Evolutionary conservation across 371 early-diverging fungal species (phyloP).

Genomic region (Parasitella parasitica): DNA sequence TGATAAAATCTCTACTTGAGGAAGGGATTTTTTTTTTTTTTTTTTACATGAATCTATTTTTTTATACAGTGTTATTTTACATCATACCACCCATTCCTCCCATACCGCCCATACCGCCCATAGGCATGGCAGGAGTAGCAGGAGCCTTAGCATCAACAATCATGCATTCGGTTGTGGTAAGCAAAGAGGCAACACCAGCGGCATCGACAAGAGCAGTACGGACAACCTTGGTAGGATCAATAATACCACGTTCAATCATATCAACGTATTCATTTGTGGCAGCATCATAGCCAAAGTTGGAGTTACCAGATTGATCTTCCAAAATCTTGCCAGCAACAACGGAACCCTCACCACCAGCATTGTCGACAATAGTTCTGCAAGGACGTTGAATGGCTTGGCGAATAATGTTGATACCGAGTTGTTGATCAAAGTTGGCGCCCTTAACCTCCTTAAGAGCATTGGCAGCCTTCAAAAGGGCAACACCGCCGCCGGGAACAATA

Average conservation of each 20-base stretch:
- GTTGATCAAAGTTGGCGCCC: constrained; percentile 96
- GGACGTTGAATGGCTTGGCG: constrained; percentile 92
- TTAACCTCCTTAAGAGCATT: constrained; percentile 74
- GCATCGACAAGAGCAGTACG: constrained; percentile 96
- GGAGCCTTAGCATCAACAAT: constrained; percentile 92
- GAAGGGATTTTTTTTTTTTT: not conserved
- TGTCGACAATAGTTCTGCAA: constrained; percentile 90
- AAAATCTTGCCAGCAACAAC: constrained; percentile 95
- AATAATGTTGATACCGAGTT: constrained; percentile 94
- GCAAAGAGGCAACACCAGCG: constrained; percentile 91
- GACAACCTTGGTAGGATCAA: constrained; percentile 98
- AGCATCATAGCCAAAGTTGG: constrained; percentile 94
- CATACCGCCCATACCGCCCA: constrained; percentile 41
- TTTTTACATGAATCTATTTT: constrained; percentile 1
- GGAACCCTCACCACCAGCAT: constrained; percentile 96
- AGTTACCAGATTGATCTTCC: constrained; percentile 69
- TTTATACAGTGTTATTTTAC: constrained; percentile 12
- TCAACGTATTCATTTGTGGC: constrained; percentile 88
- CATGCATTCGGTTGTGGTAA: constrained; percentile 96
- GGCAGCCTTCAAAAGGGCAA: constrained; percentile 92
- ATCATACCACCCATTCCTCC: constrained; percentile 52
- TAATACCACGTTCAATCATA: constrained; percentile 94
- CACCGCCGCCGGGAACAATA: constrained; percentile 97
- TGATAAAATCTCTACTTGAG: not conserved
- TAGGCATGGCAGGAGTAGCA: constrained; percentile 42